Base-by-base conservation (phyloP, 2,329 filamentous ascomycete species). In the Ophiostoma piceae region DNA sequence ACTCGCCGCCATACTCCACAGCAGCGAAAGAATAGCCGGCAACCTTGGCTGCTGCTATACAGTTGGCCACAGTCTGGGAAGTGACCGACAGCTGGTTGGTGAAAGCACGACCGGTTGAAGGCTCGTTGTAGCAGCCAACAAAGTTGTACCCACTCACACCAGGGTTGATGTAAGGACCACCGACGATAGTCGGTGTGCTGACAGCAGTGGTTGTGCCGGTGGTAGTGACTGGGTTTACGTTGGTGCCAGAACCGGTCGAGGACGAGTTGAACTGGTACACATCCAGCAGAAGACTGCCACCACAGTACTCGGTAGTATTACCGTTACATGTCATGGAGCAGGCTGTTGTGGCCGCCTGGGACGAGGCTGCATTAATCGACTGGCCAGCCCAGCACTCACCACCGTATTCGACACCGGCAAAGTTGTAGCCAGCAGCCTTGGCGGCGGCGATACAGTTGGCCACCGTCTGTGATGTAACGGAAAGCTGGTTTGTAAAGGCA, bases 391-490 rank as follows among this genome's bases (percentile, higher is more conserved):
- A 74, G 51, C 73, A 74, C 70, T 85, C 83, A 35, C 82, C 78
- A 8, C 83, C 82, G 72, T 83, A 85, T 73, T 86, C 83, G 7
- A 83, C 82, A 2, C 81, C 84, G 77, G 80, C 85, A 73, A 82
- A 84, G 67, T 78, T 76, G 67, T 69, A 71, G 51, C 57, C 57
- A 8, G 29, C 54, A 1, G 19, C 12, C 5, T 22, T n/a, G 5
- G 70, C 70, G 19, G 35, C 37, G 9, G 70, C 64, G 11, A 71
- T 39, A 29, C 70, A 71, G 54, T n/a, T 32, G 54, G 57, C 73
- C 1, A 77, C 75, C 9, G 74, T 77, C 68, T 74, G 54, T 19
- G 26, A 57, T 3, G 70, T 26, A 6, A 68, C 69, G 3, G 69
- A 51, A 9, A 71, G 66, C 70, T 70, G 68, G 51, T 70, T 60